These are phyloP conservation scores for Biancaea sappan DNA, from an alignment of 306 rosid genomes.

Conservation along the genomic window DNA sequence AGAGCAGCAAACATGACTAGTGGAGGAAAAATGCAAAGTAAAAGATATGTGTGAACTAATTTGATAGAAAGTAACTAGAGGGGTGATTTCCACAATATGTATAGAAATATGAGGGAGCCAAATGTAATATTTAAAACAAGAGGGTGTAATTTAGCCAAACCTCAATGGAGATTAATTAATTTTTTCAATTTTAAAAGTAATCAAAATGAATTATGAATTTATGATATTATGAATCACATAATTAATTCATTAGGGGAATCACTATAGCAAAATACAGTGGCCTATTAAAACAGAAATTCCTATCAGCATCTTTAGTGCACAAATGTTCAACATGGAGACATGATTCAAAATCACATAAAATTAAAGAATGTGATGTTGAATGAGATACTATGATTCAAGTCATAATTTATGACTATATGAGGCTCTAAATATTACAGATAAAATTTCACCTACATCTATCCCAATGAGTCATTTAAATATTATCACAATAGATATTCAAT, in stretches of 20 bases:
- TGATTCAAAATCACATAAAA: not conserved
- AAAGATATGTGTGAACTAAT: constrained; percentile 11
- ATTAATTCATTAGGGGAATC: not conserved
- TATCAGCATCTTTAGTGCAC: not conserved
- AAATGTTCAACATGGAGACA: not conserved
- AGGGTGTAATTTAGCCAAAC: too few relatives aligned
- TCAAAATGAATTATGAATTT: not conserved
- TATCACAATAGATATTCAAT: not conserved
- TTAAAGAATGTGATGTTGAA: not conserved
- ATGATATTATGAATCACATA: not conserved
- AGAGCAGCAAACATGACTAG: constrained; percentile 23
- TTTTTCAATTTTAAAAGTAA: not conserved
- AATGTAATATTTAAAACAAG: too few relatives aligned
- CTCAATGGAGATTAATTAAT: too few relatives aligned
- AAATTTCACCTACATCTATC: not conserved
- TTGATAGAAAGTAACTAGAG: too few relatives aligned
- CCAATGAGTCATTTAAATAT: not conserved
- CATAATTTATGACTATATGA: not conserved
- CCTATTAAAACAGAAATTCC: not conserved
- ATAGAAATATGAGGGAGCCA: too few relatives aligned
- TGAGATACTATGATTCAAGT: not conserved
- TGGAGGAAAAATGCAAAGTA: constrained; percentile 15
- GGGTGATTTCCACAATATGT: too few relatives aligned
- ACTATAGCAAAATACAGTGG: not conserved
- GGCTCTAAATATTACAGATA: not conserved